Percentiles rank a stretch among this genome's conserved stretches.
Evolutionary conservation across 768 basidiomycete genomes (phyloP).

Genomic region (Leccinellum luteum): DNA sequence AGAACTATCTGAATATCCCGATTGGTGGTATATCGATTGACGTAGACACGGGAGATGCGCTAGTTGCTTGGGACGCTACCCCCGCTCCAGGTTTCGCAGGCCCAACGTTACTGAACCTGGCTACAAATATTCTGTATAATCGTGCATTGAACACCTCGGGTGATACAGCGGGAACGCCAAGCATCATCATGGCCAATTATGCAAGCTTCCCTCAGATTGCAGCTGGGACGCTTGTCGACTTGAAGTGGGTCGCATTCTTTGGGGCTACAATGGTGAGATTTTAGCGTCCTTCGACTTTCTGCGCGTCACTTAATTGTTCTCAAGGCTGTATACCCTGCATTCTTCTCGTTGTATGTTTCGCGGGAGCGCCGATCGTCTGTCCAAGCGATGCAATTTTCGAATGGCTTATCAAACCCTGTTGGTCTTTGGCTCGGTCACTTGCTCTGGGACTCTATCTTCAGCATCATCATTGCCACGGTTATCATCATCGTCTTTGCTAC

Average conservation of each 20-base stretch:
- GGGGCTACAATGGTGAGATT: constrained; percentile 62
- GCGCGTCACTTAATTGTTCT: not conserved
- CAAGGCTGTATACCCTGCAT: constrained; percentile 77
- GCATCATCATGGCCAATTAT: constrained; percentile 59
- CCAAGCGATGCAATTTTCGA: constrained; percentile 80
- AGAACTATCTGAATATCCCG: constrained; percentile 52
- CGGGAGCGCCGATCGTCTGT: constrained; percentile 65
- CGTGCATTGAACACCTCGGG: constrained; percentile 55
- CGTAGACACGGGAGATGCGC: constrained; percentile 41
- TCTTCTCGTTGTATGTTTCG: constrained; percentile 75
- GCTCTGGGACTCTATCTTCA: constrained; percentile 64
- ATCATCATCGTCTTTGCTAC: constrained; percentile 60
- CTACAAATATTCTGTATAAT: constrained; percentile 65
- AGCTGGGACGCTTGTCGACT: constrained; percentile 52
- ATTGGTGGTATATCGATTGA: constrained; percentile 71
- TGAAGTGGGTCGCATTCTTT: constrained; percentile 78
- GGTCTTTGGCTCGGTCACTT: constrained; percentile 81
- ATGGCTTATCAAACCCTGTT: constrained; percentile 65
- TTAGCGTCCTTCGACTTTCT: not conserved
- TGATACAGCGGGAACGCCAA: constrained; percentile 34
- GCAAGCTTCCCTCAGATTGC: constrained; percentile 55
- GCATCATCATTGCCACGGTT: constrained; percentile 58
- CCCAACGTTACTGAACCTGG: constrained; percentile 63
- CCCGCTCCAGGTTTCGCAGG: constrained; percentile 58
- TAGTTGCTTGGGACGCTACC: constrained; percentile 72